Percentiles rank a stretch among this genome's conserved stretches.
Conservation (phyloP, 2,329 filamentous ascomycete genomes). For the Trichoderma breve region DNA sequence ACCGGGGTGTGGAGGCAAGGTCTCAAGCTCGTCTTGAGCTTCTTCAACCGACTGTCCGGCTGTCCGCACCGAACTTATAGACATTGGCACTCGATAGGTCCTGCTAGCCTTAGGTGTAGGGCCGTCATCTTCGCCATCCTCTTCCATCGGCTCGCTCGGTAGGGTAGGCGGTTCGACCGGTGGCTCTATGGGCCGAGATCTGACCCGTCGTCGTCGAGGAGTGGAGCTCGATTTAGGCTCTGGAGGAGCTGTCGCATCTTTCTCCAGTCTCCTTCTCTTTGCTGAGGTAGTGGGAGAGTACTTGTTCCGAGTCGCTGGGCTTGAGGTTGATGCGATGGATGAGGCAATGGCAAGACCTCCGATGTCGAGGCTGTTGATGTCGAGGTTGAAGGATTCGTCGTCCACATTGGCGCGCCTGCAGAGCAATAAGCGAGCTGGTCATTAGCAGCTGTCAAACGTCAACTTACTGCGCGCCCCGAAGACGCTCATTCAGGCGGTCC, state of each 20-base stretch:
- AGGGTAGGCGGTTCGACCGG: constrained; percentile 31
- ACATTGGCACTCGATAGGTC: neutral
- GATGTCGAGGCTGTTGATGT: constrained; percentile 43
- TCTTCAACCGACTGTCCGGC: constrained; percentile 16
- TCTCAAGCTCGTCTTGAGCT: constrained; percentile 27
- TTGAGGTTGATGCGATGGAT: constrained; percentile 28
- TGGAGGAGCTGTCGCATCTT: constrained; percentile 10
- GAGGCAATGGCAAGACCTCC: constrained; percentile 23
- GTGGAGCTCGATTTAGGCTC: constrained; percentile 18
- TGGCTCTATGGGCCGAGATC: constrained; percentile 26
- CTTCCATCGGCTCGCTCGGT: constrained; percentile 30
- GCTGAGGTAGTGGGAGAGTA: constrained; percentile 48
- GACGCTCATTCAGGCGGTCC: constrained; percentile 62
- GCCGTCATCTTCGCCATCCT: constrained; percentile 21
- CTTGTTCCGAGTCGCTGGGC: constrained; percentile 24
- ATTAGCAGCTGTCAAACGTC: neutral
- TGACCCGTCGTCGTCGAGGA: constrained; percentile 24
- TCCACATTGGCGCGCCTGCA: constrained; percentile 54
- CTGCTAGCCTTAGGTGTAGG: constrained; percentile 14
- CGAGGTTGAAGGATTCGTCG: constrained; percentile 57
- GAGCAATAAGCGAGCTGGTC: constrained; percentile 9
- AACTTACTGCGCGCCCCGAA: constrained; percentile 62
- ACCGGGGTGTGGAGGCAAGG: constrained; percentile 24
- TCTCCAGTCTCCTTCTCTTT: constrained; percentile 43
- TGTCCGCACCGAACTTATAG: constrained; percentile 15